phyloP scores from a whole-genome alignment of 768 basidiomycete genomes.

The Antrodiella citrinella region DNA sequence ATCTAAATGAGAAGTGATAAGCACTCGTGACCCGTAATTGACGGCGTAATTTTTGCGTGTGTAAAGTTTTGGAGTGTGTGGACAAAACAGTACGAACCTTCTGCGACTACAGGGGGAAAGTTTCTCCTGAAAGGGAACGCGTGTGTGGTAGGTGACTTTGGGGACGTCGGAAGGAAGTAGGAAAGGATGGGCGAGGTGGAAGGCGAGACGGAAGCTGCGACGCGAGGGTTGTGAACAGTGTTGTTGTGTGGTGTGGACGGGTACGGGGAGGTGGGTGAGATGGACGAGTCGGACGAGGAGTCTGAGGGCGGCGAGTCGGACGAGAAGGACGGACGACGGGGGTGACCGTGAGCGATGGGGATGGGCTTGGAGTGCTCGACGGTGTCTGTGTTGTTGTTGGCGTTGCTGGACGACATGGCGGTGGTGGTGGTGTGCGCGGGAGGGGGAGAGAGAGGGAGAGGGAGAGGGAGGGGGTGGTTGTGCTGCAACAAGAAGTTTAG shows the following conservation, averaged over 20 bases:
- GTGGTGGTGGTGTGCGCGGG: neutral
- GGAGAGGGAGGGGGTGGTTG: neutral
- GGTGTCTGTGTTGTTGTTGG: constrained; percentile 16
- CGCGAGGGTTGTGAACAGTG: constrained; percentile 31
- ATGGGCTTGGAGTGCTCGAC: constrained; percentile 60
- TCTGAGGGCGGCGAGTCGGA: constrained; percentile 30
- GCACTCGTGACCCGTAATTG: neutral
- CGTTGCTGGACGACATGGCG: constrained; percentile 15
- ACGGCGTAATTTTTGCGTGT: neutral
- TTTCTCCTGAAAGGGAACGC: constrained; percentile 58
- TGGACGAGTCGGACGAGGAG: constrained; percentile 42
- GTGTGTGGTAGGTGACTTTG: constrained; percentile 34
- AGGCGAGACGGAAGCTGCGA: constrained; percentile 42
- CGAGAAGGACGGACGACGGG: constrained; percentile 53
- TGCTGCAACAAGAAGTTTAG: neutral
- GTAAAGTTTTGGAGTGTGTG: neutral
- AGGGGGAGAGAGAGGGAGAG: neutral
- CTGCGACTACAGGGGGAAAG: constrained; percentile 46
- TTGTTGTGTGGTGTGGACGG: constrained; percentile 40
- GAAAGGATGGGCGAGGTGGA: constrained; percentile 64
- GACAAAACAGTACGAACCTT: constrained; percentile 37
- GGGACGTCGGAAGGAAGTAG: constrained; percentile 62
- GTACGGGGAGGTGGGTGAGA: constrained; percentile 38
- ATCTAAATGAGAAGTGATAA: neutral
- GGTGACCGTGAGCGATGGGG: constrained; percentile 35